Conservation (phyloP, 2,329 filamentous ascomycete genomes). For the Hymenoscyphus linearis region DNA sequence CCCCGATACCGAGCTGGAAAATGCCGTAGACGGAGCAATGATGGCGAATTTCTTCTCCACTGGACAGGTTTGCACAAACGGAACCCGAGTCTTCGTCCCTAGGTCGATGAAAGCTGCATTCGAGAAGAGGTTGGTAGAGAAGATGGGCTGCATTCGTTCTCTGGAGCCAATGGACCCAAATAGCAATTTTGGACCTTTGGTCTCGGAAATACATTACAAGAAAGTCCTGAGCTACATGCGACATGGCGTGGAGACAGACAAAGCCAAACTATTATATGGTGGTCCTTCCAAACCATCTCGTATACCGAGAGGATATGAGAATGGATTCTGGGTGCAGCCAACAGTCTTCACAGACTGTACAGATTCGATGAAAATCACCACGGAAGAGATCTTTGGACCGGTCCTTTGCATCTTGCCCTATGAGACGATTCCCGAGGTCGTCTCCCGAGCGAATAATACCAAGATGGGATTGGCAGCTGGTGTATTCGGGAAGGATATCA, state of each 20-base stretch:
- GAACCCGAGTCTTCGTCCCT: conserved; percentile 81
- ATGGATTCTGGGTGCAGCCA: conserved; percentile 79
- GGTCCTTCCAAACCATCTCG: conserved; percentile 51
- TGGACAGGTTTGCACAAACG: conserved; percentile 90
- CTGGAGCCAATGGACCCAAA: conserved; percentile 65
- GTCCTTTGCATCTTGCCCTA: conserved; percentile 80
- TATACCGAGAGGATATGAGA: conserved; percentile 33
- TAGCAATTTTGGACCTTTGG: conserved; percentile 82
- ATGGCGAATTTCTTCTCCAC: conserved; percentile 92
- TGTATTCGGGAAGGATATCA: conserved; percentile 73
- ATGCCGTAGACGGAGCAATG: conserved; percentile 85
- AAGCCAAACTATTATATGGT: conserved; percentile 68
- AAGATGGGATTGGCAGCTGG: conserved; percentile 76
- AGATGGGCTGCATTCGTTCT: conserved; percentile 64
- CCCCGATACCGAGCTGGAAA: conserved; percentile 70
- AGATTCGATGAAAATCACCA: conserved; percentile 72
- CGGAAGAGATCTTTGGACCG: conserved; percentile 84
- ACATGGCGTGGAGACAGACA: conserved; percentile 68
- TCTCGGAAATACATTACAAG: conserved; percentile 66
- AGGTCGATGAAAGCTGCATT: conserved; percentile 59
- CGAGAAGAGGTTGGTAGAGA: conserved; percentile 62
- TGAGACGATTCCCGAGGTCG: conserved; percentile 60
- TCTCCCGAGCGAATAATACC: conserved; percentile 70
- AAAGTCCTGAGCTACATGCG: conserved; percentile 76
- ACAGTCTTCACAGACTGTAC: conserved; percentile 84